Evolutionary conservation across 108 stramenopile species (phyloP).

Genomic region (Ochromonas danica): DNA sequence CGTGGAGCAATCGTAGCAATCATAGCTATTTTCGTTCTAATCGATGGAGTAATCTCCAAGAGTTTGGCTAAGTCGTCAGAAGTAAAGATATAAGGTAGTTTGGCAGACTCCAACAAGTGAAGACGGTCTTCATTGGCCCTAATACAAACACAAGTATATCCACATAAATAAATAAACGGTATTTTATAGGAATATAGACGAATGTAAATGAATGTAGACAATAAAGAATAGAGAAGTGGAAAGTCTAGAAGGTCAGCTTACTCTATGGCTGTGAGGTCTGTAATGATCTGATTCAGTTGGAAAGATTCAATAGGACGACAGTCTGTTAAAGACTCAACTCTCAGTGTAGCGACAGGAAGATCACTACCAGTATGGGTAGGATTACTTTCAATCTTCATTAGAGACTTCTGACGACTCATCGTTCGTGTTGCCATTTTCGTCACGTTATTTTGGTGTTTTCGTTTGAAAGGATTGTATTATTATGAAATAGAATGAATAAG

Average conservation of each 20-base stretch:
- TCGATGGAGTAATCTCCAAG: neutral
- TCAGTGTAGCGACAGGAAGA: neutral
- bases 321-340: neutral
- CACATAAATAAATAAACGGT: too few relatives aligned
- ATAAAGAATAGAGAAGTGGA: neutral
- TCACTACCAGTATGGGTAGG: neutral
- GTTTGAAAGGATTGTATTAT: neutral
- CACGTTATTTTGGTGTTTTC: neutral
- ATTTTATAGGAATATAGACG: too few relatives aligned
- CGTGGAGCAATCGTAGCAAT: neutral
- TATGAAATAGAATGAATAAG: neutral
- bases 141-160: neutral
- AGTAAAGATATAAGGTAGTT: slow-evolving; percentile 7
- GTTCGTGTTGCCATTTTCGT: neutral
- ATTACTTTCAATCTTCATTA: slow-evolving; percentile 7
- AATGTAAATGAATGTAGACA: neutral
- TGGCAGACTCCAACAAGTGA: neutral
- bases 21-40: neutral
- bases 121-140: neutral
- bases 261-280: neutral
- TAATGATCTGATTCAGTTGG: neutral
- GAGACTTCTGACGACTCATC: neutral
- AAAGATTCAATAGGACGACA: neutral
- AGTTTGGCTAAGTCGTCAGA: neutral
- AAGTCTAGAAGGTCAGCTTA: slow-evolving; percentile 2